Evolutionary conservation across 1,284 basidiomycete species (phyloP).

Genomic region (Microbotryum violaceum): DNA sequence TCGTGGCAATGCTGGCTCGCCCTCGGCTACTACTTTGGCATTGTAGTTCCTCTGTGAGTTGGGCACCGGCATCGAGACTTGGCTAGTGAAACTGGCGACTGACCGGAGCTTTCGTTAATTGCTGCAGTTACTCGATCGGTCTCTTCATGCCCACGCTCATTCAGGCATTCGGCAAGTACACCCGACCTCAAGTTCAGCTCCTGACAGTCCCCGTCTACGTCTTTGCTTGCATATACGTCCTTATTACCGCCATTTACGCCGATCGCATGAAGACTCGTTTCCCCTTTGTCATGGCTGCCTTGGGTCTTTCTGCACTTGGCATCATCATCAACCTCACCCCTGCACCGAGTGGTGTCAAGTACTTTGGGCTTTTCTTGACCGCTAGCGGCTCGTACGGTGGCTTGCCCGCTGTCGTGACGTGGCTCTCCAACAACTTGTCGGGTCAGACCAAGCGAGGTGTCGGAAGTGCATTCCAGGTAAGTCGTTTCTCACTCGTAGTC

Average conservation of each 20-base stretch:
- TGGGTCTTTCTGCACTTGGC: constrained; percentile 52
- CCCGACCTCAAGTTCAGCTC: constrained; percentile 45
- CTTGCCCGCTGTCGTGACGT: constrained; percentile 59
- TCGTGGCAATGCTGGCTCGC: constrained; percentile 63
- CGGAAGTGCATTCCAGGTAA: constrained; percentile 4
- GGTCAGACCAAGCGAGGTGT: constrained; percentile 59
- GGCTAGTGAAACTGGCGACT: not conserved
- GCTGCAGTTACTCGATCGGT: constrained; percentile 40
- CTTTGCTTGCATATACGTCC: constrained; percentile 51
- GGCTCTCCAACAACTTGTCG: constrained; percentile 55
- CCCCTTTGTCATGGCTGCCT: constrained; percentile 54
- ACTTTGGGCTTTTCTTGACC: constrained; percentile 31
- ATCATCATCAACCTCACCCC: constrained; percentile 52
- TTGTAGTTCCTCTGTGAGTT: constrained; percentile 51
- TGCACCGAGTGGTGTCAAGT: constrained; percentile 29
- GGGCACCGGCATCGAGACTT: not conserved
- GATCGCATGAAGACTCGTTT: constrained; percentile 54
- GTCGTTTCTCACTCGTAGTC: not conserved
- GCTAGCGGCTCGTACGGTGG: constrained; percentile 21
- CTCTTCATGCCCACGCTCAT: constrained; percentile 44
- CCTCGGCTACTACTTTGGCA: constrained; percentile 55
- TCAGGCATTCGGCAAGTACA: constrained; percentile 38
- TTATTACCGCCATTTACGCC: constrained; percentile 51
- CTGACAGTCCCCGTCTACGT: constrained; percentile 52
- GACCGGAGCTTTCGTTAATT: no score